Evolutionary conservation across 2,329 filamentous ascomycete species (phyloP), one percentile per base, ranked within the genome.

Genomic region (Cylindrodendrum hubeiense): DNA sequence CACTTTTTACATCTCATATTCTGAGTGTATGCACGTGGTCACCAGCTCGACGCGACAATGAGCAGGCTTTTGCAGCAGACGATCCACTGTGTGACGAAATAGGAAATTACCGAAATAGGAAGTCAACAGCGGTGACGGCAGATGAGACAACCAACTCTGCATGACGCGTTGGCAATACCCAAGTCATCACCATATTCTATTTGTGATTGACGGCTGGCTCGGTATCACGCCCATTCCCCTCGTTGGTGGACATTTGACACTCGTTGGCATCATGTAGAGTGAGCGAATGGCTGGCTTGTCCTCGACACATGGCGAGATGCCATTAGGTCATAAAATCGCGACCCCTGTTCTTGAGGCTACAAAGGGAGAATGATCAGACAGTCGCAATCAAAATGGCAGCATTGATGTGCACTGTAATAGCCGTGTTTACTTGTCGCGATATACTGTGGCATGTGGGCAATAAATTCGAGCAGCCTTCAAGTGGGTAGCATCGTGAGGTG

Each of bases 81-180:
- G n/a, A 46, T 21, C n/a, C 19, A 28, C 24, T 21, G 22, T 5
- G 7, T 17, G 41, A 43, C 54, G 2, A 41, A 49, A 39, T 17
- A n/a, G 54, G 54, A 26, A 49, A 39, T 50, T 34, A 2, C 46
- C 55, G 15, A 10, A 59, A 50, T 41, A 59, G 55, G 55, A 12
- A 59, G 34, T 50, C n/a, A 3, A 59, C 15, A n/a, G 55, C 55
- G 55, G 21, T 5, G 5, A 33, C n/a, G 2, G 17, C 7, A 7
- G 12, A 34, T 22, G 9, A 26, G 5, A 30, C 34, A 8, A 28
- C 15, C 17, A 19, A 8, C 37, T n/a, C 15, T 39, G 17, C 15
- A 2, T 3, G 37, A 39, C 37, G 6, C 6, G 15, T n/a, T 39
- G 37, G 17, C 5, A 39, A 3, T 39, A 17, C 8, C n/a, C 37